Evolutionary conservation across 176 grass and related monocot species (phyloP), one percentile per base, ranked within the genome.

Genomic region (Dactylis glomerata): DNA sequence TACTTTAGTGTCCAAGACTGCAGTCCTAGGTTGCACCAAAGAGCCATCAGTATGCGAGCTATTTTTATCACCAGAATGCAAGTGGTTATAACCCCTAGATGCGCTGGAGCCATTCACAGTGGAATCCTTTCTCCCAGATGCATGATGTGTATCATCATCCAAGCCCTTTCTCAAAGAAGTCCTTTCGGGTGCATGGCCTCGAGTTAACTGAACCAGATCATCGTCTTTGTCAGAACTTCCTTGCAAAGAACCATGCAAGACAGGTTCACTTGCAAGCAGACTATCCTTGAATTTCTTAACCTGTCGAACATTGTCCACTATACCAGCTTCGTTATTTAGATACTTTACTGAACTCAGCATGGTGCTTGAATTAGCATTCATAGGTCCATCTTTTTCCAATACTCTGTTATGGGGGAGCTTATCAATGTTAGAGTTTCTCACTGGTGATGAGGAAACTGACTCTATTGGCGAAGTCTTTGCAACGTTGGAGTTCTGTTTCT

Each of bases 381-480:
- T 22, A 55, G 65, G 84, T 84, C 87, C 93, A 85, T 88, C 87
- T 76, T 88, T 95, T 61, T 79, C 75, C 30, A 59, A 68, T 75
- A 72, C 85, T 86, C 64, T 91, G 87, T 78, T 93, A 59, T 88
- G 90, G 81, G 77, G 46, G 73, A 82, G 19, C 83, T 80, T 97
- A 10, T 94, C 94, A 50, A 34, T 92, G 70, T 83, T 88, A 56
- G 77, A 91, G 75, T 81, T 85, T 80, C 87, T 86, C 47, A 76
- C 64, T 76, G 94, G 92, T 77, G 94, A 92, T 64, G 94, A 97
- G 78, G 90, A 92, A 86, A 88, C 85, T 51, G 90, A 87, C 38
- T 90, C 90, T 49, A 92, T 72, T 38, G 94, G 92, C 5, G 90
- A 94, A 75, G 85, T 87, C 76, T 85, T 94, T 69, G 74, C 85